Percentiles rank a stretch among this genome's conserved stretches.
Evolutionary conservation across 306 rosid genomes (phyloP).

Genomic region (Cicer arietinum): DNA sequence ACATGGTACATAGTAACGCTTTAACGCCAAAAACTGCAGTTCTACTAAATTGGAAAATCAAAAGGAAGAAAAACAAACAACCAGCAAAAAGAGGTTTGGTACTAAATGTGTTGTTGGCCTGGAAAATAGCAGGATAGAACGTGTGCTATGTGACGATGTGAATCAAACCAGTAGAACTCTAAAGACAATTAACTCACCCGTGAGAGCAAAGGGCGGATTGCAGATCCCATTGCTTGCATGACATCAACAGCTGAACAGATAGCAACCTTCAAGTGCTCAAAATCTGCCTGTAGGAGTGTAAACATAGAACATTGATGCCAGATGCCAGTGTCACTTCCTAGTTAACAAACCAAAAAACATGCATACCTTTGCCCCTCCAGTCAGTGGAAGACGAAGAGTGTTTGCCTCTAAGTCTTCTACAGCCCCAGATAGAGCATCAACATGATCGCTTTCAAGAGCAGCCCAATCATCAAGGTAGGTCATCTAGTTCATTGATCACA

Average conservation of each 20-base stretch:
- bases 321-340: constrained; percentile 36
- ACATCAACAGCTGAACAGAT: constrained; percentile 89
- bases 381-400: constrained; percentile 93
- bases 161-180: constrained; percentile 35
- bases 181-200: constrained; percentile 60
- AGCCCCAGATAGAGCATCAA: constrained; percentile 80
- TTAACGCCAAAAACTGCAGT: constrained; percentile 5
- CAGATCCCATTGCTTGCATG: constrained; percentile 89
- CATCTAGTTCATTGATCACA: constrained; percentile 64
- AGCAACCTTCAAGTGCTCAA: constrained; percentile 79
- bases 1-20: neutral
- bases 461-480: constrained; percentile 86
- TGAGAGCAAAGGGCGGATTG: constrained; percentile 74
- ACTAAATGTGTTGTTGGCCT: constrained; percentile 8
- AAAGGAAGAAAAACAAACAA: constrained; percentile 34
- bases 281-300: constrained; percentile 72
- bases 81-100: neutral
- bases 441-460: constrained; percentile 73
- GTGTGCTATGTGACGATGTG: neutral
- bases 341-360: constrained; percentile 35
- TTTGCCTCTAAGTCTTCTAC: constrained; percentile 89
- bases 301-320: constrained; percentile 28
- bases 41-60: constrained; percentile 35
- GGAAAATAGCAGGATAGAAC: constrained; percentile 34
- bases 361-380: constrained; percentile 87